A percentile compares a stretch with the other conserved stretches of the same genome.
phyloP scores from a whole-genome alignment of 163 green algal genomes.

The Scenedesmus sp. region DNA sequence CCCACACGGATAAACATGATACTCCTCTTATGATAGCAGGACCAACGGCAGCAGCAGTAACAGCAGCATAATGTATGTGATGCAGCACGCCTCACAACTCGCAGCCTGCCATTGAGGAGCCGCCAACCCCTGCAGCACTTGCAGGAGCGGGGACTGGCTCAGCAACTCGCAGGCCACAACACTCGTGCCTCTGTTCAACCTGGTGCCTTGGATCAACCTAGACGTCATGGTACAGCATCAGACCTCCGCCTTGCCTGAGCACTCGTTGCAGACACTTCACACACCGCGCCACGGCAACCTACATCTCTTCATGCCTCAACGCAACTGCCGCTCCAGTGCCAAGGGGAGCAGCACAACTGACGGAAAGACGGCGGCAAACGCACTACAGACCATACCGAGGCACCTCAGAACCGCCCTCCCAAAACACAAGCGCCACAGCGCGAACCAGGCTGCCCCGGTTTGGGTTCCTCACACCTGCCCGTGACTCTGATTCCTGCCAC shows the following conservation, averaged over 20 bases:
- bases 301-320: neutral
- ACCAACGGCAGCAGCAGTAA: too few species aligned
- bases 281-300: neutral
- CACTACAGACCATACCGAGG: neutral
- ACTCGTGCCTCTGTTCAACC: neutral
- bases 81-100: constrained; percentile 14
- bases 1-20: neutral
- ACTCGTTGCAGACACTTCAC: neutral
- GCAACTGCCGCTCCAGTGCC: neutral
- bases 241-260: neutral
- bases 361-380: neutral
- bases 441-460: neutral
- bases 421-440: neutral
- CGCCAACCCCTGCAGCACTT: neutral
- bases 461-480: neutral
- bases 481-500: neutral
- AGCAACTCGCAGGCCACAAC: neutral
- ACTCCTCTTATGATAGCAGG: neutral
- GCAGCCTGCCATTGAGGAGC: neutral
- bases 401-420: neutral
- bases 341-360: neutral
- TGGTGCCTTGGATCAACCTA: neutral
- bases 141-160: neutral
- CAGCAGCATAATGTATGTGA: neutral
- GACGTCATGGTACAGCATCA: neutral